Evolutionary conservation across 2,329 filamentous ascomycete species (phyloP).

Genomic region (Shiraia sp.): DNA sequence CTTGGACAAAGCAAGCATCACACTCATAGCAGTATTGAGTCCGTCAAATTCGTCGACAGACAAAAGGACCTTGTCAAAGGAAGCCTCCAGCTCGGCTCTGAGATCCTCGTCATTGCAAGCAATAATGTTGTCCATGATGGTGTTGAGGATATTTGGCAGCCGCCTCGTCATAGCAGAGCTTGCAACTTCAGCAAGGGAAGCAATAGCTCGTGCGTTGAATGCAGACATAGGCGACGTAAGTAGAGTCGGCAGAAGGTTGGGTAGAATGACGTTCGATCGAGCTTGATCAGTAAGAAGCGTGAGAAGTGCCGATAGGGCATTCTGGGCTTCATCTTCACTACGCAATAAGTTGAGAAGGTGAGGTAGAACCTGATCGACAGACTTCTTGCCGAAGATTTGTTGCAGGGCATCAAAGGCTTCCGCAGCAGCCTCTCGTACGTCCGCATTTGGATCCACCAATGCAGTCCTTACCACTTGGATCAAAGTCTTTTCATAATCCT

Average conservation of each 20-base stretch:
- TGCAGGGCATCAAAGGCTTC: conserved; percentile 97
- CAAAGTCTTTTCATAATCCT: conserved; percentile 92
- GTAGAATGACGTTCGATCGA: conserved; percentile 92
- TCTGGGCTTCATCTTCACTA: conserved; percentile 83
- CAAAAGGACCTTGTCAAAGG: conserved; percentile 86
- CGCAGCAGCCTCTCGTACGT: conserved; percentile 92
- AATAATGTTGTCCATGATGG: conserved; percentile 91
- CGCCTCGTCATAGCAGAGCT: conserved; percentile 88
- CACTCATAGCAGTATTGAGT: conserved; percentile 93
- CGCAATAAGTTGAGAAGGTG: conserved; percentile 88
- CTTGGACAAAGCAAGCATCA: conserved; percentile 84
- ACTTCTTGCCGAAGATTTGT: conserved; percentile 89
- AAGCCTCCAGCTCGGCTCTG: conserved; percentile 70
- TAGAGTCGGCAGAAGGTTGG: conserved; percentile 92
- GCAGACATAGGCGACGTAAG: conserved; percentile 86
- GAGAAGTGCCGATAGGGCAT: conserved; percentile 87
- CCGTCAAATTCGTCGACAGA: conserved; percentile 97
- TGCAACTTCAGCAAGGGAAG: conserved; percentile 90
- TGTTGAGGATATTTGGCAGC: conserved; percentile 86
- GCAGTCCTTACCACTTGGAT: conserved; percentile 93
- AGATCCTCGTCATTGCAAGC: conserved; percentile 75
- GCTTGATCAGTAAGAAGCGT: conserved; percentile 93
- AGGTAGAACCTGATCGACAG: conserved; percentile 92
- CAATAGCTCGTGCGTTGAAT: conserved; percentile 93
- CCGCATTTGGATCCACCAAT: conserved; percentile 83